Evolutionary conservation across 2,329 filamentous ascomycete genomes (phyloP), one percentile per base, ranked within the genome.

Genomic region (Teratosphaeria destructans): DNA sequence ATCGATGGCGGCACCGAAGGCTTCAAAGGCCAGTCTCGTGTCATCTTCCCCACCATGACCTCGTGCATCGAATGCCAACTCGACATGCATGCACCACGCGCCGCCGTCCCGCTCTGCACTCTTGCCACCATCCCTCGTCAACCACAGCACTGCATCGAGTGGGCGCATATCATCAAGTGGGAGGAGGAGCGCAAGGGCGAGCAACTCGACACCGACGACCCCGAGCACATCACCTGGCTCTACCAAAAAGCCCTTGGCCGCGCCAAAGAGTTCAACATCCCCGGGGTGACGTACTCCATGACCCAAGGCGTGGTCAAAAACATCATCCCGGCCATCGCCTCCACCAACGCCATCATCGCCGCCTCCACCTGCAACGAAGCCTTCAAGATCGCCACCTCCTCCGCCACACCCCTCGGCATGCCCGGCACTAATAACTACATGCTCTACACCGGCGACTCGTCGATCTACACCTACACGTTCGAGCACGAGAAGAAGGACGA

Each of bases 241-340:
- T 97, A 90, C 75, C 82, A 90, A 63, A 91, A 91, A 70, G 91
- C 94, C 0, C 81, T 93, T 16, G 76, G 82, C 54, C 88, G 94
- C 39, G 91, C 94, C 0, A 75, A 86, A 60, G 89, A 99, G 71
- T 99, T 95, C 77, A 87, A 88, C 67, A 99, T 99, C 67, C 75
- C 85, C 0, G 95, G 94, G 8, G 90, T 99, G 60, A 97, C 94
- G 1, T 99, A 99, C 74, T 87, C 89, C 5, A 85, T 96, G 74
- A 96, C 95, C 0, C 94, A 99, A 73, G 95, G 94, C 59, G 95
- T 97, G 2, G 90, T 99, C 68, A 99, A 99, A 76, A 99, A 99
- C 75, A 99, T 99, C 74, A 99, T 99, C 62, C 94, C 94, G 0
- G 95, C 94, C 32, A 99, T 99, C 69, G 94, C 94, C 19, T 96